These are phyloP conservation scores for Penicillium psychrofluorescens DNA, from an alignment of 495 filamentous ascomycete genomes.

Conservation along the genomic window DNA sequence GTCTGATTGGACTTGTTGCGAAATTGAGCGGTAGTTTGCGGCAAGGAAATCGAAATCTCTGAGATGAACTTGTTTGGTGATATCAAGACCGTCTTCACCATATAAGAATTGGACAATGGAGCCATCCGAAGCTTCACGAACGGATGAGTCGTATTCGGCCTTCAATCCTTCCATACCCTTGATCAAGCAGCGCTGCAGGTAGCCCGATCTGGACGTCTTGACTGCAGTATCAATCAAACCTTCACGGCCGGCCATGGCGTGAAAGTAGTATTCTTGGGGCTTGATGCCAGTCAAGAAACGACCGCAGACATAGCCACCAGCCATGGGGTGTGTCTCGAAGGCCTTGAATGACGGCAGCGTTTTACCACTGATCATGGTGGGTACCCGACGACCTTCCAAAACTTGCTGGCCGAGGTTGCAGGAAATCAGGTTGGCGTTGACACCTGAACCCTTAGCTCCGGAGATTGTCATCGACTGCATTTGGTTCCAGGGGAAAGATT, in stretches of 20 bases:
- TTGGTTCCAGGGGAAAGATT: constrained; percentile 92
- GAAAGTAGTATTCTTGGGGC: constrained; percentile 98
- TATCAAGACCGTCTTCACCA: constrained; percentile 92
- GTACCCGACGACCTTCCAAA: constrained; percentile 89
- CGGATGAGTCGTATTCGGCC: constrained; percentile 88
- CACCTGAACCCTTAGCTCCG: constrained; percentile 85
- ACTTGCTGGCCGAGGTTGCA: constrained; percentile 97
- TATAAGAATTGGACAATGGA: constrained; percentile 92
- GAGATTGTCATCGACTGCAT: constrained; percentile 99
- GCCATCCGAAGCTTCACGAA: constrained; percentile 81
- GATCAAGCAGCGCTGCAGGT: constrained; percentile 94
- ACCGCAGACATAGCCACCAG: constrained; percentile 89
- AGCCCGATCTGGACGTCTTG: constrained; percentile 94
- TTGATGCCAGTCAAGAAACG: constrained; percentile 98
- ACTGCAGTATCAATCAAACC: constrained; percentile 99
- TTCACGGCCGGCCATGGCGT: constrained; percentile 98
- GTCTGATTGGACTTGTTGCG: constrained; percentile 43
- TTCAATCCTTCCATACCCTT: constrained; percentile 97
- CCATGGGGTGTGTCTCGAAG: constrained; percentile 80
- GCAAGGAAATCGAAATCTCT: constrained; percentile 85
- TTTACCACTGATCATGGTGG: constrained; percentile 96
- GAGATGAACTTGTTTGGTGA: constrained; percentile 89
- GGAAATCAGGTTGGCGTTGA: constrained; percentile 96
- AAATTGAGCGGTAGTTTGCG: constrained; percentile 60
- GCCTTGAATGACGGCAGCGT: constrained; percentile 91